Percentiles rank a stretch among this genome's conserved stretches.
phyloP scores from a whole-genome alignment of 2,329 filamentous ascomycete species.

The Aspergillus pseudoviridinutans region DNA sequence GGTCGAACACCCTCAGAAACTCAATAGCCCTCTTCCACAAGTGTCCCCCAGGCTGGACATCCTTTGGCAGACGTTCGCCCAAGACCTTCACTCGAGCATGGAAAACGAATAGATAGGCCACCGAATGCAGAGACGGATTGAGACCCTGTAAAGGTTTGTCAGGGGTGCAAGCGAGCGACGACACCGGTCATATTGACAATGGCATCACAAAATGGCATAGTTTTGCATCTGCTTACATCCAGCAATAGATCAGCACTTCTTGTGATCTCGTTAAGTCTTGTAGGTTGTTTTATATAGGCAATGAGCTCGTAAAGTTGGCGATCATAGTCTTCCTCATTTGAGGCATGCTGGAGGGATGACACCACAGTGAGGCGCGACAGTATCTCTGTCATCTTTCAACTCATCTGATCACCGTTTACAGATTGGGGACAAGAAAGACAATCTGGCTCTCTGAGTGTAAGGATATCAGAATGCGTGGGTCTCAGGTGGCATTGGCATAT shows the following conservation, averaged over 20 bases:
- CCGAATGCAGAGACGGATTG: slow-evolving; percentile 55
- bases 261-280: slow-evolving; percentile 26
- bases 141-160: slow-evolving; percentile 30
- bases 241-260: slow-evolving; percentile 32
- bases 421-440: background rate
- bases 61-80: slow-evolving; percentile 34
- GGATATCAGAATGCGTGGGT: background rate
- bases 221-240: slow-evolving; percentile 24
- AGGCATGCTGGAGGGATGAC: slow-evolving; percentile 34
- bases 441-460: background rate
- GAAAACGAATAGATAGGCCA: slow-evolving; percentile 57
- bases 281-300: slow-evolving; percentile 33
- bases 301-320: slow-evolving; percentile 39
- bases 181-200: background rate
- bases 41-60: slow-evolving; percentile 40
- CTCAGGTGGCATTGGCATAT: background rate
- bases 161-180: slow-evolving; percentile 2
- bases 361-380: slow-evolving; percentile 37
- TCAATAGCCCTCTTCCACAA: slow-evolving; percentile 49
- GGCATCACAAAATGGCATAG: background rate
- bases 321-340: slow-evolving; percentile 41
- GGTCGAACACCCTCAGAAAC: slow-evolving; percentile 53
- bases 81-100: slow-evolving; percentile 43
- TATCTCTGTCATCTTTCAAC: slow-evolving; percentile 24
- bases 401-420: background rate